These are phyloP conservation scores for Wallemia mellicola DNA, from an alignment of 1,284 basidiomycete genomes.

Conservation along the genomic window DNA sequence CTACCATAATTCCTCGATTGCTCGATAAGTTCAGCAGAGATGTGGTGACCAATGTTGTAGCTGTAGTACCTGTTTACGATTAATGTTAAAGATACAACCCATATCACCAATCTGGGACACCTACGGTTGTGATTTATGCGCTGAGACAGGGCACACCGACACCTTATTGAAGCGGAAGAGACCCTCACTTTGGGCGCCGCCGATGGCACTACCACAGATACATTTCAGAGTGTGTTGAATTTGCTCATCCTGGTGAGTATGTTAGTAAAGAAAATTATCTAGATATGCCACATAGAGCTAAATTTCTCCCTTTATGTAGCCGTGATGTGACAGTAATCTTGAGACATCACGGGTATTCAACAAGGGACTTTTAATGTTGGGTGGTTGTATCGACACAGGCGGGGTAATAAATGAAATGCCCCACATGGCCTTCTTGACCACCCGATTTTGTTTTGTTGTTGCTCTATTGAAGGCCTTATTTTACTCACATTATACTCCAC, in stretches of 20 bases:
- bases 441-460: too few relatives aligned
- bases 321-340: background rate
- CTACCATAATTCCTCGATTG: background rate
- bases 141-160: background rate
- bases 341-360: constrained; percentile 1
- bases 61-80: background rate
- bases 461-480: too few relatives aligned
- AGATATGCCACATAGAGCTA: background rate
- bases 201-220: background rate
- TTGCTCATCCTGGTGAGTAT: background rate
- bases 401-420: background rate
- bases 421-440: background rate
- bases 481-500: background rate
- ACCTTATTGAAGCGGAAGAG: background rate
- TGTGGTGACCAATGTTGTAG: background rate
- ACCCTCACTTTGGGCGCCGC: background rate
- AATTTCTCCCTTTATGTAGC: background rate
- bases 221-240: background rate
- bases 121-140: background rate
- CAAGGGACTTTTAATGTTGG: background rate
- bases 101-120: too few relatives aligned
- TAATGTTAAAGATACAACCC: background rate
- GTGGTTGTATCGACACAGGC: background rate
- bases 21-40: background rate
- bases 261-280: background rate